Percentiles rank a stretch among this genome's conserved stretches.
Conservation (phyloP, 225 moss, liverwort and hornwort genomes). For the Asterella californica region DNA sequence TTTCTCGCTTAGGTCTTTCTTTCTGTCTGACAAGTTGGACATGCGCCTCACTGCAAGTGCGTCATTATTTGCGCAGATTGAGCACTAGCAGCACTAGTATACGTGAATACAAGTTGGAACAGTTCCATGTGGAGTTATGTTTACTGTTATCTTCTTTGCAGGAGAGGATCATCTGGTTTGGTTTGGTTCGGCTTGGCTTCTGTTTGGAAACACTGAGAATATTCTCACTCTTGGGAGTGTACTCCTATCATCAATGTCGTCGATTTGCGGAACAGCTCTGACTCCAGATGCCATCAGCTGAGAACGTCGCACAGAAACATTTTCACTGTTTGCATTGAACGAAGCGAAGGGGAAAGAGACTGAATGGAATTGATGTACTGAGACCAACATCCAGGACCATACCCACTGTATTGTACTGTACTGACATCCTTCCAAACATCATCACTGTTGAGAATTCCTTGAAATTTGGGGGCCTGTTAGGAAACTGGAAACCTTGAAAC, state of each 20-base stretch:
- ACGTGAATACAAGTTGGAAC: background rate
- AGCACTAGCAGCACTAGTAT: background rate
- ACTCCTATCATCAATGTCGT: background rate
- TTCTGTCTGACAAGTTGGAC: background rate
- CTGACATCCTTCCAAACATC: conserved; percentile 2
- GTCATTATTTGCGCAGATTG: background rate
- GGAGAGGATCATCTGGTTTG: background rate
- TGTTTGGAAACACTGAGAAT: background rate
- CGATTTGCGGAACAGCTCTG: background rate
- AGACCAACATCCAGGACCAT: background rate
- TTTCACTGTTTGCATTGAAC: background rate
- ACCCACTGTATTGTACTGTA: background rate
- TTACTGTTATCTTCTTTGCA: background rate
- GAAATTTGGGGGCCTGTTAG: background rate
- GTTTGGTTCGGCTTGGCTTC: background rate
- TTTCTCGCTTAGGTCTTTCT: background rate
- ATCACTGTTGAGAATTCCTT: conserved; percentile 1
- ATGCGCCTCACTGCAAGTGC: background rate
- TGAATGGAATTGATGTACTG: conserved; percentile 1
- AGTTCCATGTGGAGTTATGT: background rate
- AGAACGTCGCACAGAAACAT: background rate
- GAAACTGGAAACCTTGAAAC: background rate
- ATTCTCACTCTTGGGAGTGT: background rate
- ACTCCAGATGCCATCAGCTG: background rate
- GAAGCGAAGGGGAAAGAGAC: background rate